Evolutionary conservation across 2,329 filamentous ascomycete species (phyloP), one percentile per base, ranked within the genome.

Genomic region (Fusarium miscanthi): DNA sequence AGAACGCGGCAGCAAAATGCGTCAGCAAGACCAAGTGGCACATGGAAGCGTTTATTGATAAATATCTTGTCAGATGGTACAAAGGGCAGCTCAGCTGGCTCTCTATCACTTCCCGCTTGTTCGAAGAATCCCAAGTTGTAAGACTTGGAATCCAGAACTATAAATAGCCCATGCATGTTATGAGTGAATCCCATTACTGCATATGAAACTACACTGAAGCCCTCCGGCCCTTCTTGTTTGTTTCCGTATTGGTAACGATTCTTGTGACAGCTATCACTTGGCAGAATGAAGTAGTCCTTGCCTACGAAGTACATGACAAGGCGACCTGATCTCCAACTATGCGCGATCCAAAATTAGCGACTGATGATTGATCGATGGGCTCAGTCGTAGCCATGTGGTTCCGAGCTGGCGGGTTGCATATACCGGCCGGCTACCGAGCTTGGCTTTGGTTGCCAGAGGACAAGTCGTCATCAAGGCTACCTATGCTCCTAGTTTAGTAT

Each of bases 161-260:
- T 42, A 60, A 59, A 64, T 53, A 56, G 51, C 41, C 16, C 27
- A 49, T 27, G 21, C 30, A 48, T 52, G 27, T 33, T 27, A 43
- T 61, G 65, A 37, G 63, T 68, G 53, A 40, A 61, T 40, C 19
- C 40, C 30, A 48, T 25, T 57, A 66, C 49, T 37, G 51, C 58
- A 69, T 53, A 38, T 37, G 53, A 53, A 60, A 43, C 59, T 42
- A 31, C 33, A 62, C 54, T 57, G 45, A 53, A 48, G 41, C 33
- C 30, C 66, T 66, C 58, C 41, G 42, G 49, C 63, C 52, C 49
- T 59, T 65, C 53, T 53, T 59, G 53, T 66, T 66, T 63, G 57
- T 56, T 66, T 38, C 58, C 67, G 16, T 52, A 8, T 27, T 33
- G 48, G 37, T 23, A n/a, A 27, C 21, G 57, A 63, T 60, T 56